A percentile compares a stretch with the other conserved stretches of the same genome.
Conservation (phyloP, 345 rosid species). For the Cardamine occulta region DNA sequence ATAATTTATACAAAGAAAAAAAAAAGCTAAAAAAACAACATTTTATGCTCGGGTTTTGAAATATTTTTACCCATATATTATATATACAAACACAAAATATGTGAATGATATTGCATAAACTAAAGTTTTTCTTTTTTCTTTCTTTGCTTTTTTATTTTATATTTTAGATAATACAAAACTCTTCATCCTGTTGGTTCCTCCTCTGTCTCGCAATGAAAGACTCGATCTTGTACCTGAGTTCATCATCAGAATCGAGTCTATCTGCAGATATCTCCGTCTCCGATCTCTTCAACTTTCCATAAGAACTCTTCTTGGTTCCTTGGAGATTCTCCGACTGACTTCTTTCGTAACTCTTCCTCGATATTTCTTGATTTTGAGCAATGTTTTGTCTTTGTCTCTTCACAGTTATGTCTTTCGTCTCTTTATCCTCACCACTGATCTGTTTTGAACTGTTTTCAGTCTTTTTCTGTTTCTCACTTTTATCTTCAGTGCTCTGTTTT, state of each 20-base stretch:
- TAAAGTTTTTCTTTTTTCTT: slow-evolving; percentile 14
- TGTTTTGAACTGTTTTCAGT: slow-evolving; percentile 14
- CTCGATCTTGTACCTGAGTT: slow-evolving; percentile 63
- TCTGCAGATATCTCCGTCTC: slow-evolving; percentile 37
- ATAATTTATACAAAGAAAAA: slow-evolving; percentile 23
- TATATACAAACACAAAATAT: slow-evolving; percentile 38
- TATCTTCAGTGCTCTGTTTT: slow-evolving; percentile 22
- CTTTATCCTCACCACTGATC: slow-evolving; percentile 13
- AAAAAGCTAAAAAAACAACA: slow-evolving; percentile 27
- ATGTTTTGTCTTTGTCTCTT: slow-evolving; percentile 25
- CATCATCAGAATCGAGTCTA: slow-evolving; percentile 57
- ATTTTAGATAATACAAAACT: slow-evolving; percentile 45
- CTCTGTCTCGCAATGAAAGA: slow-evolving; percentile 85
- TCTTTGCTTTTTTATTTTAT: neutral
- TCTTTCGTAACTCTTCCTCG: slow-evolving; percentile 47
- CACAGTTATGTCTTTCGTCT: slow-evolving; percentile 17
- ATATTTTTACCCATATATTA: slow-evolving; percentile 30
- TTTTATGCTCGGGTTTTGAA: slow-evolving; percentile 37
- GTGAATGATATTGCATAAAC: slow-evolving; percentile 44
- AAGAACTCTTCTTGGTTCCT: slow-evolving; percentile 40
- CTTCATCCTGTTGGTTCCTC: slow-evolving; percentile 68
- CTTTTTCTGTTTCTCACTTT: slow-evolving; percentile 16
- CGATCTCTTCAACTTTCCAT: slow-evolving; percentile 41
- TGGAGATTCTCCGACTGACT: slow-evolving; percentile 55
- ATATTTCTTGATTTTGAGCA: slow-evolving; percentile 12